Conservation (phyloP, 2,329 filamentous ascomycete species). For the Epichloe scottii region DNA sequence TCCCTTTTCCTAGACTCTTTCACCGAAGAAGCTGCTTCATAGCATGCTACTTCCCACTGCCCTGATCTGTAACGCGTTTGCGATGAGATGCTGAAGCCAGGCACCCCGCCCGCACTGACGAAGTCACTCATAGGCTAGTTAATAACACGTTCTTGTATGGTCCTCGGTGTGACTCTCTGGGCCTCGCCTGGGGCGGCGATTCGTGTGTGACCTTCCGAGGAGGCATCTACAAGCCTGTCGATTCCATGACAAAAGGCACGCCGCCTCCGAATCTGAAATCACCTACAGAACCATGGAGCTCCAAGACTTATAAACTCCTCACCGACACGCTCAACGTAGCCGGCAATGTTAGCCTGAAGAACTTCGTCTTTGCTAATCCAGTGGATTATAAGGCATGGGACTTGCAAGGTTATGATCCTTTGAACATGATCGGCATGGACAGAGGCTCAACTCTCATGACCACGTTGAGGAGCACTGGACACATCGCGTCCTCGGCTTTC, state of each 20-base stretch:
- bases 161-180: too few species aligned
- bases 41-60: too few species aligned
- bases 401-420: constrained; percentile 1
- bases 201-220: too few species aligned
- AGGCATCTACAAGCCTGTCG: background rate
- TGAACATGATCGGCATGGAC: constrained; percentile 9
- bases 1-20: too few species aligned
- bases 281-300: constrained; percentile 2
- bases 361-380: constrained; percentile 6
- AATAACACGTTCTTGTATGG: too few species aligned
- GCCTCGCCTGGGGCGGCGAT: too few species aligned
- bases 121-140: too few species aligned
- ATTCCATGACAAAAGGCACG: background rate
- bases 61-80: too few species aligned
- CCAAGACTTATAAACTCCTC: constrained; percentile 6
- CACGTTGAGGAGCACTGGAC: background rate
- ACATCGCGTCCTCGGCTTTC: constrained; percentile 3
- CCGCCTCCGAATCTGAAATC: background rate
- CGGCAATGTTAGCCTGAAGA: background rate
- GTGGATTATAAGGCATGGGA: background rate
- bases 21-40: too few species aligned
- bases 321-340: constrained; percentile 5
- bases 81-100: too few species aligned
- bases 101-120: too few species aligned
- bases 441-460: constrained; percentile 6